Conservation (phyloP, 2,329 filamentous ascomycete genomes). For the Mariannaea sp. region DNA sequence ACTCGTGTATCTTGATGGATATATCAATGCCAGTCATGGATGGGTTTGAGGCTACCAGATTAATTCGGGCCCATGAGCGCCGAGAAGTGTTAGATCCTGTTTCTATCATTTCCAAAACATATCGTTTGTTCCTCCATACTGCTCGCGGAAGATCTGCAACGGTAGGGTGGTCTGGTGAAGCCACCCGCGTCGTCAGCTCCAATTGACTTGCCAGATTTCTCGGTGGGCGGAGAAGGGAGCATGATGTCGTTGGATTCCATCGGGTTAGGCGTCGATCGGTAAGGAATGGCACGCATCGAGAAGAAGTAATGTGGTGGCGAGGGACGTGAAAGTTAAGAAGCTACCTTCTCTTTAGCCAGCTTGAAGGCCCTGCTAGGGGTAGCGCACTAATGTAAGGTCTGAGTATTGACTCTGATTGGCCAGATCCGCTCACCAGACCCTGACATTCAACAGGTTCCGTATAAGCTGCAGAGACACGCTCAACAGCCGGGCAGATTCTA, state of each 20-base stretch:
- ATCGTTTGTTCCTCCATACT: background rate
- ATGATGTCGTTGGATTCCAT: background rate
- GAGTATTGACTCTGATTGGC: too few species aligned
- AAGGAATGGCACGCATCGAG: background rate
- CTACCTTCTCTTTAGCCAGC: too few species aligned
- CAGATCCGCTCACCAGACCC: too few species aligned
- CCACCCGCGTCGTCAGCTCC: background rate
- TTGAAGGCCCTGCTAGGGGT: too few species aligned
- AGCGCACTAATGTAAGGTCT: too few species aligned
- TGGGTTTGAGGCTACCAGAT: slow-evolving; percentile 53
- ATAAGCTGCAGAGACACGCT: too few species aligned
- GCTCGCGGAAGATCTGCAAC: slow-evolving; percentile 1
- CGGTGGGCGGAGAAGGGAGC: background rate
- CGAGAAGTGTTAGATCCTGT: slow-evolving; percentile 47
- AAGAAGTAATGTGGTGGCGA: too few species aligned
- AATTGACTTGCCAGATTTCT: background rate
- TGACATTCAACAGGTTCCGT: too few species aligned
- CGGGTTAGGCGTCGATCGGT: background rate
- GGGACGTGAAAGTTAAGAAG: too few species aligned
- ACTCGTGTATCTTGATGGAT: slow-evolving; percentile 46
- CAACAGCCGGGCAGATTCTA: too few species aligned
- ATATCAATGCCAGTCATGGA: slow-evolving; percentile 63
- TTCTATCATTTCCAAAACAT: slow-evolving; percentile 46
- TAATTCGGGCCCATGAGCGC: slow-evolving; percentile 55
- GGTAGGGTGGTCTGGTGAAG: background rate